A percentile compares a stretch with the other conserved stretches of the same genome.
Conservation (phyloP, 441 rosid species). For the Populus hybrid region DNA sequence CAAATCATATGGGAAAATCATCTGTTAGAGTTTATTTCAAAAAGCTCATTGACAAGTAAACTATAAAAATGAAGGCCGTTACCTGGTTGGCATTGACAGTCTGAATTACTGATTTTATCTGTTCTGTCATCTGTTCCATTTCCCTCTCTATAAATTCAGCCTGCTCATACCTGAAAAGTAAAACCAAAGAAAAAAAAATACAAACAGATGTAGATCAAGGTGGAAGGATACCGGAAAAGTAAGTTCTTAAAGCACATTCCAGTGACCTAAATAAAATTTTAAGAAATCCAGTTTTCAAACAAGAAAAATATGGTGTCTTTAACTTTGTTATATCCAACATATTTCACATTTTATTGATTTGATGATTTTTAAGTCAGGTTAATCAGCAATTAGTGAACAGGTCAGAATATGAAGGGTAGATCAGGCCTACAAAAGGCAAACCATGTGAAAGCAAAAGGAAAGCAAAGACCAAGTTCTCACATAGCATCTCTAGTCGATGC, state of each 20-base stretch:
- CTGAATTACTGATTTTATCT: constrained; percentile 77
- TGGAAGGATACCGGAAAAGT: background rate
- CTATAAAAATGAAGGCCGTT: constrained; percentile 4
- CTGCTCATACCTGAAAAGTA: constrained; percentile 78
- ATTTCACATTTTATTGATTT: background rate
- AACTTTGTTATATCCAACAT: background rate
- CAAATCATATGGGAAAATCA: constrained; percentile 20
- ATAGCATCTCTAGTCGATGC: constrained; percentile 97
- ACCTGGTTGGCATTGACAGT: constrained; percentile 82
- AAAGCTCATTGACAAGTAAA: background rate
- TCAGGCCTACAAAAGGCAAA: background rate
- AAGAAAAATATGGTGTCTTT: background rate
- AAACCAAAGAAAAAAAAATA: background rate
- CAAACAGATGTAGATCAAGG: background rate
- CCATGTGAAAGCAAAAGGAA: constrained; percentile 10
- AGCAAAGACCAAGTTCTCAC: constrained; percentile 44
- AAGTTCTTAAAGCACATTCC: background rate
- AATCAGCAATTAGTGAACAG: background rate
- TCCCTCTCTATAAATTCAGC: constrained; percentile 89
- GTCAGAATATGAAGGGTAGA: background rate
- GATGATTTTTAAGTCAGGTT: background rate
- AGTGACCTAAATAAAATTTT: background rate
- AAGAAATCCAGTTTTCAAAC: background rate
- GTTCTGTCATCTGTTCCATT: constrained; percentile 89
- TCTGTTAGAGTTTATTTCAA: background rate